Evolutionary conservation across 202 grass and related monocot species (phyloP), one percentile per base, ranked within the genome.

Genomic region (Bolboschoenoplectus hybrid): DNA sequence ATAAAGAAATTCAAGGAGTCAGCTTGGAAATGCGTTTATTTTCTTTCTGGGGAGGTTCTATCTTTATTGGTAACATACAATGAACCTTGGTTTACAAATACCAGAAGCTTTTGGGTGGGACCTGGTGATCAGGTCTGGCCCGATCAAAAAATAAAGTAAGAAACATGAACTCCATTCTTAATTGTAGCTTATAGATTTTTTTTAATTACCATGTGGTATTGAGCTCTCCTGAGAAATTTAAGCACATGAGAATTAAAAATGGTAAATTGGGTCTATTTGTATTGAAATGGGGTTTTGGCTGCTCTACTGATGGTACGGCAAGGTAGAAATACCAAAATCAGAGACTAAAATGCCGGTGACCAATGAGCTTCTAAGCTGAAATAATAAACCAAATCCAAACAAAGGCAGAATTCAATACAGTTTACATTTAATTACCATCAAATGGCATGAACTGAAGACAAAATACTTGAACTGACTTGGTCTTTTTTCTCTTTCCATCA

Each of bases 61-160:
- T 84, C 89, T 60, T 71, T 96, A 45, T 77, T 73, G 36, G 91
- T 97, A 76, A 93, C 84, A 2, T 94, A 94, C 53, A 88, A 87
- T 13, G 90, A 97, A 60, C 88, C 91, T 64, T 94, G 94, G 91
- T 94, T 97, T 85, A 91, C 50, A 3, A 94, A 45, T 38, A 92
- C 94, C n/a, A 88, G 78, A 82, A 92, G 91, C 58, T 94, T 97
- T 79, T 92, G 90, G 91, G 87, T 94, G 75, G 91, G 90, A 12
- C 94, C 94, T 9, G 89, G 86, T 39, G 84, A 97, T 43, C 94
- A 97, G 77, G 41, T 97, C 26, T 97, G 91, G 91, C 91, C 94
- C 45, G 94, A 96, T 89, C 89, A 90, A 83, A 96, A 81, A 76
- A 88, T 90, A 70, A 96, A 96, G 91, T 96, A 87, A 91, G 88